phyloP scores from a whole-genome alignment of 2,329 filamentous ascomycete genomes.

The Pseudogymnoascus sp. region DNA sequence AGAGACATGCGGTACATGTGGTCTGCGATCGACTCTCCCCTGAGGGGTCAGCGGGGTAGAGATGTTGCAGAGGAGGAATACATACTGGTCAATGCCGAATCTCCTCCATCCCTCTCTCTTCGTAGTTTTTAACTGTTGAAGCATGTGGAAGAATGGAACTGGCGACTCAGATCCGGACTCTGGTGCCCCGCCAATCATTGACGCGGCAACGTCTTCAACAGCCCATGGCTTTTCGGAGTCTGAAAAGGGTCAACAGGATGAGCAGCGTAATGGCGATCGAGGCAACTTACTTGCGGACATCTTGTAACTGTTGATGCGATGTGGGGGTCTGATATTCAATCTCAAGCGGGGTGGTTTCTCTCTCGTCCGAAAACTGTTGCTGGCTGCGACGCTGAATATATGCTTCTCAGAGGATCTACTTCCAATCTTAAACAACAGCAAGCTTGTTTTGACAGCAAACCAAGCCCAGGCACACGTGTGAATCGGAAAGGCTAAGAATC shows the following conservation, averaged over 20 bases:
- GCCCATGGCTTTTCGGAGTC: conserved; percentile 40
- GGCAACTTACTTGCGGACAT: not conserved
- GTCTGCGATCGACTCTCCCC: conserved; percentile 87
- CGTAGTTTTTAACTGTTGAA: conserved; percentile 91
- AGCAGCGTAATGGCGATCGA: not conserved
- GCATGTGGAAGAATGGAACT: conserved; percentile 86
- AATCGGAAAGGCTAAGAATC: not conserved
- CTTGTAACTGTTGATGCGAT: not conserved
- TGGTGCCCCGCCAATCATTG: conserved; percentile 54
- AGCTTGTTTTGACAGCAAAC: conserved; percentile 2
- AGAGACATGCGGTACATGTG: conserved; percentile 99
- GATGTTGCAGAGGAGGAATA: not conserved
- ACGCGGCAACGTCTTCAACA: conserved; percentile 57
- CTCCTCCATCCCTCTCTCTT: conserved; percentile 94
- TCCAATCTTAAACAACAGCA: not conserved
- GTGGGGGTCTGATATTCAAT: not conserved
- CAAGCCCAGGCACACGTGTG: conserved; percentile 1
- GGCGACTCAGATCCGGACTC: conserved; percentile 62
- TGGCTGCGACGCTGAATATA: not conserved
- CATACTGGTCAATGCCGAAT: conserved; percentile 64
- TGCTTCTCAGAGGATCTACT: not conserved
- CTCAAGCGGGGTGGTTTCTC: not conserved
- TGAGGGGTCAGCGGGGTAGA: conserved; percentile 27
- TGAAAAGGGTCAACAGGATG: not conserved
- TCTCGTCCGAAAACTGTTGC: not conserved